These are phyloP conservation scores for Lentinula guzmanii DNA, from an alignment of 768 basidiomycete species.

Conservation along the genomic window DNA sequence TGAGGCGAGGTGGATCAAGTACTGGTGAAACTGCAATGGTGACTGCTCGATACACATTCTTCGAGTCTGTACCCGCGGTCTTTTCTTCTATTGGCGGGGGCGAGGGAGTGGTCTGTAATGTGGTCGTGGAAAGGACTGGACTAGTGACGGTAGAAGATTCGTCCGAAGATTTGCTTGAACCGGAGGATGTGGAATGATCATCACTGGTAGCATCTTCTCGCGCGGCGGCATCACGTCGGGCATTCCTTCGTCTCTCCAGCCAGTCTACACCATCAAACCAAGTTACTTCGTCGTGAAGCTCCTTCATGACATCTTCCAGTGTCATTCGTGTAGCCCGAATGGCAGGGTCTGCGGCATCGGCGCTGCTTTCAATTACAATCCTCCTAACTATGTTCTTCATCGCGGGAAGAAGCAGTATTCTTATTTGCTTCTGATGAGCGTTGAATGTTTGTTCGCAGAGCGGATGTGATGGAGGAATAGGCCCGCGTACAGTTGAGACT, in stretches of 20 bases:
- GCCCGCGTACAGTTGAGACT: conserved; percentile 38
- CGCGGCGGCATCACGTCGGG: background rate
- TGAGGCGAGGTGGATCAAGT: conserved; percentile 50
- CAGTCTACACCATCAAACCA: conserved; percentile 78
- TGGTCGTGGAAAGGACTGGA: conserved; percentile 68
- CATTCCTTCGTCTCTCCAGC: conserved; percentile 42
- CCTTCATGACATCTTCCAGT: conserved; percentile 52
- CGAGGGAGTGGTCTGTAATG: conserved; percentile 73
- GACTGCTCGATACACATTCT: conserved; percentile 15
- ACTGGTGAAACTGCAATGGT: conserved; percentile 50
- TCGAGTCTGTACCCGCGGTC: conserved; percentile 23
- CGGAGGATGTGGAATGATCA: background rate
- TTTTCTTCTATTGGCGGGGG: conserved; percentile 49
- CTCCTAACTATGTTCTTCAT: conserved; percentile 66
- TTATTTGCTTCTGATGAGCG: conserved; percentile 53
- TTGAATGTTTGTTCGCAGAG: conserved; percentile 63
- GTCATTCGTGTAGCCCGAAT: conserved; percentile 49
- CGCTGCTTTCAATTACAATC: conserved; percentile 57
- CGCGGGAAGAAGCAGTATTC: conserved; percentile 53
- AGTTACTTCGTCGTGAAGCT: conserved; percentile 52
- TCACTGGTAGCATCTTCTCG: conserved; percentile 1
- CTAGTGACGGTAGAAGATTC: conserved; percentile 38
- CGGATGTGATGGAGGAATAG: conserved; percentile 51
- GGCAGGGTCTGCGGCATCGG: conserved; percentile 48
- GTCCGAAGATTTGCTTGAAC: conserved; percentile 2